A percentile compares a stretch with the other conserved stretches of the same genome.
Evolutionary conservation across 2,329 filamentous ascomycete species (phyloP).

Genomic region (Apiospora hydei): DNA sequence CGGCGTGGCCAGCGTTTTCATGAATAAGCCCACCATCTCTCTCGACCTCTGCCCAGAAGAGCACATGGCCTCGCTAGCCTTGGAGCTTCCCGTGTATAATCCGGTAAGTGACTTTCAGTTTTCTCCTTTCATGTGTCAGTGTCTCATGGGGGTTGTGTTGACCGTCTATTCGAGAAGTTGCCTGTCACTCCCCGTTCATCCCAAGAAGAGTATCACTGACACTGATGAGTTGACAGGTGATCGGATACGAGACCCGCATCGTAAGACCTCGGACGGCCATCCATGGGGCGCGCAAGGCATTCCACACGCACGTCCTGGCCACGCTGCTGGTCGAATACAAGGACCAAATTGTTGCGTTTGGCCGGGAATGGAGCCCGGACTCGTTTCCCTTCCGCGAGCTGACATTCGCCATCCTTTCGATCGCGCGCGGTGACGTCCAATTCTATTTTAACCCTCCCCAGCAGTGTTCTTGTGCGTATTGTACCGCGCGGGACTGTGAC

Average conservation of each 20-base stretch:
- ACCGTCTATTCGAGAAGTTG: too few species aligned
- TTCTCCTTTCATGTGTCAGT: too few species aligned
- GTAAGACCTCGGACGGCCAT: not conserved
- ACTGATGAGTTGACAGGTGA: too few species aligned
- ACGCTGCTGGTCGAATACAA: constrained; percentile 24
- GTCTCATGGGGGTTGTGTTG: too few species aligned
- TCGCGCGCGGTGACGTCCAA: not conserved
- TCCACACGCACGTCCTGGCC: constrained; percentile 28
- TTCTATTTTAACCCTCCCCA: not conserved
- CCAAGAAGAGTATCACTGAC: too few species aligned
- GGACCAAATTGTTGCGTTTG: constrained; percentile 27
- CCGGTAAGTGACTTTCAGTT: not conserved
- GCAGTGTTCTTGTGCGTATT: too few species aligned
- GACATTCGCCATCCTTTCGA: constrained; percentile 25
- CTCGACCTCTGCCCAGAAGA: constrained; percentile 28
- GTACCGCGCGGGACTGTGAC: too few species aligned
- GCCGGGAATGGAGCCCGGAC: constrained; percentile 30
- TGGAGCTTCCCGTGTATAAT: constrained; percentile 27
- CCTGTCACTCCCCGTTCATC: too few species aligned
- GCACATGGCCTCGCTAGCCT: constrained; percentile 29
- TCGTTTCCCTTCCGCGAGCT: constrained; percentile 35
- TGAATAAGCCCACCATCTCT: constrained; percentile 28
- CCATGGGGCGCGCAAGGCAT: not conserved
- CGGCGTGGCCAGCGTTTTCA: constrained; percentile 27
- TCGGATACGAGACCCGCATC: not conserved